phyloP scores from a whole-genome alignment of 306 rosid genomes.

The Glycyrrhiza uralensis region DNA sequence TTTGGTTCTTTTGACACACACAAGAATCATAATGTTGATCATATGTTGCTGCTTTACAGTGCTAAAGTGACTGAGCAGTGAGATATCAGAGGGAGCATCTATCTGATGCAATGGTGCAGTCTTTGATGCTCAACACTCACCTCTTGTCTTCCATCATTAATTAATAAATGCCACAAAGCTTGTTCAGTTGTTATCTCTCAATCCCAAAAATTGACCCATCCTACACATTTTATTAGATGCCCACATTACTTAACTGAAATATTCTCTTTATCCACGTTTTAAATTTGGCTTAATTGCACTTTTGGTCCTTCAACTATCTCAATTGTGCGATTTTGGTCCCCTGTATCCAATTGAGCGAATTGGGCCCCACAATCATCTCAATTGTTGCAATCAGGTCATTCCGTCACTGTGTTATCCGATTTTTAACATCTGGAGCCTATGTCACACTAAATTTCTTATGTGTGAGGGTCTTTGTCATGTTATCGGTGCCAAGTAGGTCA shows the following conservation, averaged over 20 bases:
- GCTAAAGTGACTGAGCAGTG: conserved; percentile 9
- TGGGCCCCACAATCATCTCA: too few species aligned
- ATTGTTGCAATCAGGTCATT: too few species aligned
- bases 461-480: too few species aligned
- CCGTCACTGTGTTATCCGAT: too few species aligned
- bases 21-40: background rate
- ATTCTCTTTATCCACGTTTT: background rate
- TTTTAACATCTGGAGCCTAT: too few species aligned
- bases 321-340: too few species aligned
- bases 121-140: background rate
- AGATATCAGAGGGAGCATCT: background rate
- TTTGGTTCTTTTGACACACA: background rate
- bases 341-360: too few species aligned
- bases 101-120: conserved; percentile 11
- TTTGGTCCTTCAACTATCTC: too few species aligned
- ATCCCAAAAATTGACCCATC: conserved; percentile 4
- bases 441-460: too few species aligned
- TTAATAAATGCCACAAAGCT: background rate
- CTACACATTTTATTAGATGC: background rate
- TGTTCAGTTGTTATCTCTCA: conserved; percentile 1
- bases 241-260: background rate
- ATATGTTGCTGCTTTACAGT: conserved; percentile 17
- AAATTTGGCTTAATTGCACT: too few species aligned
- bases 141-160: background rate
- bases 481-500: too few species aligned